Base-by-base conservation (phyloP, 2,329 filamentous ascomycete genomes). In the Ploettnerulaceae sp. region DNA sequence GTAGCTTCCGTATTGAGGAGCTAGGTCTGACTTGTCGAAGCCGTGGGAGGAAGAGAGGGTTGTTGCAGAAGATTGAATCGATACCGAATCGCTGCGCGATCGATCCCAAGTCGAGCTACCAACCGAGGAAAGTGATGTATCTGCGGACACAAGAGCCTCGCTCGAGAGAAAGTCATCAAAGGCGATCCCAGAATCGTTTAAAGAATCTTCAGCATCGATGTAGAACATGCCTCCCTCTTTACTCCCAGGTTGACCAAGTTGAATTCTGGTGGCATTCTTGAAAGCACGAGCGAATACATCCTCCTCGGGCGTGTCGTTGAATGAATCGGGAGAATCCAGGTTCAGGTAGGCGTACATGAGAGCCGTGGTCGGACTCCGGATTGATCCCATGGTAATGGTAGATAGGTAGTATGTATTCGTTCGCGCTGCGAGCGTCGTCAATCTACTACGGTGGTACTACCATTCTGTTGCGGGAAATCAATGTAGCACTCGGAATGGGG, bases 231-330 rank as follows among this genome's bases (percentile, higher is more conserved):
- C n/a, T n/a, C n/a, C 4, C 26, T 25, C 39, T n/a, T 34, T 24
- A 12, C 32, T 22, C 14, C 21, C 25, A 9, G 20, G 15, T 3
- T 8, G 6, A 29, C 11, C 26, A 7, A n/a, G 21, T 33, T 33
- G 18, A 12, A 21, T 14, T 33, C 15, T 3, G 7, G 29, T 42
- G 6, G 29, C 39, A 18, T 42, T 28, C 18, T 25, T 33, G 29
- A 42, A 42, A 11, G 39, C 39, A 15, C 28, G 39, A 33, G 39
- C 20, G 29, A 42, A 42, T n/a, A 42, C 39, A 42, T 42, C 39
- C 7, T 33, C 39, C 8, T 42, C 39, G 22, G 39, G 39, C 29
- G 32, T 12, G 18, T 33, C 29, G 28, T 14, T 7, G 12, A 29
- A 21, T 4, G 26, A 21, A 25, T 28, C 18, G 32, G 39, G n/a